Base-by-base conservation (phyloP, 2,329 filamentous ascomycete genomes). In the Trichoderma atrobrunneum region DNA sequence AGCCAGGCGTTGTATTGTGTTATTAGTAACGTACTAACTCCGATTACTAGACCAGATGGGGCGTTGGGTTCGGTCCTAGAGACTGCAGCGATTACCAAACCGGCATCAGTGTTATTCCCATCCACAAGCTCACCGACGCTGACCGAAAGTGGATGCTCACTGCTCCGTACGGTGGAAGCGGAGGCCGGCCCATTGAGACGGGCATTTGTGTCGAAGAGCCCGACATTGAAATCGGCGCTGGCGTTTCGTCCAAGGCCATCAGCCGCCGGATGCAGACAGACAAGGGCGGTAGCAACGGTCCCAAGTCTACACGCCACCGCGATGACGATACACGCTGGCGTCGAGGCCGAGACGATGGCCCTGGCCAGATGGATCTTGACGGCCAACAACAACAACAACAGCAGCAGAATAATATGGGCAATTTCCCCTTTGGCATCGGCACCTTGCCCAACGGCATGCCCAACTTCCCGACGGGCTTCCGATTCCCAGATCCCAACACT, bases 121-220 rank as follows among this genome's bases (percentile, higher is more conserved):
- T 99, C 75, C 88, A 91, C 77, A 92, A 95, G 77, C 89, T 99
- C 71, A 99, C 96, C 2, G 96, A 99, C 76, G 96, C 96, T 30
- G 96, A 99, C 83, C 90, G 93, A 74, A 98, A 98, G 82, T 99
- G 96, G 96, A 94, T 98, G 87, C 84, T 97, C 75, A 97, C 91
- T 43, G 97, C 96, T 14, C 93, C 97, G 75, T 97, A 92, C 79
- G 96, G 96, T 75, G 96, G 96, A 70, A 97, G 93, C 74, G 96
- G 95, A 71, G 96, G 95, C 70, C 88, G 89, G 71, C 84, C 90
- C 2, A 93, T 99, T 73, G 91, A 94, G 78, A 86, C 89, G 16
- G 94, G 95, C 56, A 89, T 99, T 83, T 92, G 95, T 7, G 92
- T 99, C 30, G 96, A 99, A 80, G 96, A 99, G 82, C 96, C 96